These are phyloP conservation scores for Picocystis sp. DNA, from an alignment of 163 green algal species.

Conservation along the genomic window DNA sequence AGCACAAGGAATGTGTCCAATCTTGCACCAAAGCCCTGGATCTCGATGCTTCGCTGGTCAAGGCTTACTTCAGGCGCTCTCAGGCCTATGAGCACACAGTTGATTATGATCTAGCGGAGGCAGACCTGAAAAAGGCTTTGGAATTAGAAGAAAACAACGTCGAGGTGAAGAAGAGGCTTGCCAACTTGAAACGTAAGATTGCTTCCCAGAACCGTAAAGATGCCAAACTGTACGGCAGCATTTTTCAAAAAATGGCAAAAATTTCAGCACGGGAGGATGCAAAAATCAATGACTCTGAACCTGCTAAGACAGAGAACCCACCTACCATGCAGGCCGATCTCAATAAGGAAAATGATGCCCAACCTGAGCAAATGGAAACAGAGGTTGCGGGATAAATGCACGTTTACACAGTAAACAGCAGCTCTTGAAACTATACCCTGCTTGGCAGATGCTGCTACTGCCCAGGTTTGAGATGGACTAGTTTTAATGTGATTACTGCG, in stretches of 20 bases:
- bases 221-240: constrained; percentile 52
- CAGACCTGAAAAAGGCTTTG: constrained; percentile 56
- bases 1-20: constrained; percentile 36
- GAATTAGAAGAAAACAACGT: constrained; percentile 34
- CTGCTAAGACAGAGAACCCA: too few species aligned
- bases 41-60: constrained; percentile 60
- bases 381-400: too few species aligned
- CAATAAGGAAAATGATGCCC: too few species aligned
- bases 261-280: too few species aligned
- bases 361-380: too few species aligned
- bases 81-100: constrained; percentile 40
- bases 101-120: constrained; percentile 68
- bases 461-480: too few species aligned
- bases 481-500: too few species aligned
- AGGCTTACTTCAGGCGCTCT: constrained; percentile 81
- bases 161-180: constrained; percentile 9
- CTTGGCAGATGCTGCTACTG: too few species aligned
- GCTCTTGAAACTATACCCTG: too few species aligned
- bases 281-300: too few species aligned
- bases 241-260: constrained; percentile 39
- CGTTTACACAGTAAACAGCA: too few species aligned
- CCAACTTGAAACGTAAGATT: constrained; percentile 21
- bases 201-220: constrained; percentile 42
- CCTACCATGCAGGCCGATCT: too few species aligned
- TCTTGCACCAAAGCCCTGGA: constrained; percentile 53